Percentiles rank a stretch among this genome's conserved stretches.
These are phyloP conservation scores for Hypomyces perniciosus DNA, from an alignment of 2,329 filamentous ascomycete genomes.

Conservation along the genomic window DNA sequence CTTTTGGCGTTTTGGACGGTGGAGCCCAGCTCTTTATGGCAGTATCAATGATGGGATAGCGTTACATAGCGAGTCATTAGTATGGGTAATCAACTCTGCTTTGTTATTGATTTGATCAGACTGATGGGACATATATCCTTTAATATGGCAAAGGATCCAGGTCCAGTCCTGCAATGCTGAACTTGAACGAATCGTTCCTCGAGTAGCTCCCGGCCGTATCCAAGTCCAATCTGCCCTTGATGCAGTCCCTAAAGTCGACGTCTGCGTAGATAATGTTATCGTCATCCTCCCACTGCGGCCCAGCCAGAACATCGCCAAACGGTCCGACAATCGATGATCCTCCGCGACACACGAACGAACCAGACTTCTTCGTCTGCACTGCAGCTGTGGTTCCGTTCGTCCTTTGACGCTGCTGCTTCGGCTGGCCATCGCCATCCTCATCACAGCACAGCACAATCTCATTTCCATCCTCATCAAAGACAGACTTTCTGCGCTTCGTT, in stretches of 20 bases:
- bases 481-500: constrained; percentile 32
- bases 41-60: neutral
- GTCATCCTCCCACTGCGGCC: constrained; percentile 78
- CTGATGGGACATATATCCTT: neutral
- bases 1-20: neutral
- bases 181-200: constrained; percentile 58
- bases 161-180: constrained; percentile 54
- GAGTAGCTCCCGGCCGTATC: constrained; percentile 85
- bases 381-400: neutral
- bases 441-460: constrained; percentile 43
- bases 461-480: constrained; percentile 49
- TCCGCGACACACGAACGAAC: constrained; percentile 59
- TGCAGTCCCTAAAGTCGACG: constrained; percentile 83
- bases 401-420: neutral
- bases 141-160: constrained; percentile 51
- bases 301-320: constrained; percentile 70
- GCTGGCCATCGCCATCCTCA: constrained; percentile 13
- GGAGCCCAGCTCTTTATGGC: neutral
- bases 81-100: neutral
- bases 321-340: constrained; percentile 80
- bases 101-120: neutral
- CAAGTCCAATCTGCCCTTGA: constrained; percentile 72
- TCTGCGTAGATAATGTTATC: constrained; percentile 62
- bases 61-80: neutral
- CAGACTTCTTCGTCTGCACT: neutral